These are phyloP conservation scores for Scedosporium boydii DNA, from an alignment of 2,329 filamentous ascomycete species.

Conservation along the genomic window DNA sequence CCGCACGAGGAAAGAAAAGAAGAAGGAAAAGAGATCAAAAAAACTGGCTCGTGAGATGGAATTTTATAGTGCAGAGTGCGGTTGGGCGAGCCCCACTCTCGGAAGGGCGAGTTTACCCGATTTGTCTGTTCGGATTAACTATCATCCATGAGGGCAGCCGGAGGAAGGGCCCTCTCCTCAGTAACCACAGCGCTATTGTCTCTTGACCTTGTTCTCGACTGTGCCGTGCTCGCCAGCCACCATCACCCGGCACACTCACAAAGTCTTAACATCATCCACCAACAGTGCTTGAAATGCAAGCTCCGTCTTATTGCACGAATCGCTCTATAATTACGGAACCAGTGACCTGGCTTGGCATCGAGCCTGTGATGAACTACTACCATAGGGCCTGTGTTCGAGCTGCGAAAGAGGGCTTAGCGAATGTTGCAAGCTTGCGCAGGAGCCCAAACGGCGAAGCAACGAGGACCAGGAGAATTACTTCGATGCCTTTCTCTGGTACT, in stretches of 20 bases:
- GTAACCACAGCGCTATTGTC: too few species aligned
- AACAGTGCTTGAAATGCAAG: background rate
- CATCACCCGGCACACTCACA: too few species aligned
- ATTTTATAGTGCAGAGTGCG: background rate
- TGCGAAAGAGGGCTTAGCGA: background rate
- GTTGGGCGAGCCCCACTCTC: background rate
- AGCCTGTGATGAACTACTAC: background rate
- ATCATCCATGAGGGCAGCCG: background rate
- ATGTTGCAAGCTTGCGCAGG: background rate
- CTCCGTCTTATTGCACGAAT: background rate
- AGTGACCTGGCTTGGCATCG: background rate
- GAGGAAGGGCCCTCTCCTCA: too few species aligned
- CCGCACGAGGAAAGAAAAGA: conserved; percentile 65
- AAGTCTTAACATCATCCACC: too few species aligned
- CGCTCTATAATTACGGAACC: background rate
- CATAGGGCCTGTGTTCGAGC: background rate
- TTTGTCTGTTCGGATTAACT: background rate
- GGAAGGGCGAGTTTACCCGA: background rate
- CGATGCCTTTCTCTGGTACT: background rate
- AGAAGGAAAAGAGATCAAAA: conserved; percentile 27
- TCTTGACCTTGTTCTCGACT: too few species aligned
- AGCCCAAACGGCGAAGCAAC: background rate
- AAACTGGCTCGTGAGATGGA: background rate
- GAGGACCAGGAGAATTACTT: background rate
- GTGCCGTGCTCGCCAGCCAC: too few species aligned